Percentiles rank a stretch among this genome's conserved stretches.
phyloP scores from a whole-genome alignment of 208 protist genomes.

The Crithidia acanthocephali region DNA sequence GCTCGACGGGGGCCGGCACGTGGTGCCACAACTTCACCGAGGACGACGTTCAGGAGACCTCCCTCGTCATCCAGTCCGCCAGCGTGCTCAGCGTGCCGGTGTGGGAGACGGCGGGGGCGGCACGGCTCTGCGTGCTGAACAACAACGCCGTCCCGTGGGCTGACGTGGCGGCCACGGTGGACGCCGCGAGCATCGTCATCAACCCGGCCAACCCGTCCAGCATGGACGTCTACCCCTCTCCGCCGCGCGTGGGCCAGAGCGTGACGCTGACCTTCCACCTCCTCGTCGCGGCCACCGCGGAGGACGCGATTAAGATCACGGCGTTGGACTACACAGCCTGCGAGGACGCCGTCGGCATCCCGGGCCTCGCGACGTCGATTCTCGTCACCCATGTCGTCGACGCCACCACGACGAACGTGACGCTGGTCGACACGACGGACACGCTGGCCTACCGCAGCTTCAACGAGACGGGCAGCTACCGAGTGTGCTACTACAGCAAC shows the following conservation, averaged over 20 bases:
- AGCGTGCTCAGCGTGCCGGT: constrained; percentile 66
- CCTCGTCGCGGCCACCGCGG: constrained; percentile 37
- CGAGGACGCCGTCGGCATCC: constrained; percentile 41
- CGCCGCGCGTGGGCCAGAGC: constrained; percentile 86
- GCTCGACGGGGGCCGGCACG: constrained; percentile 39
- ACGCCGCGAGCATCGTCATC: constrained; percentile 41
- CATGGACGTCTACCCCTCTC: constrained; percentile 62
- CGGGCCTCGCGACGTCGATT: constrained; percentile 43
- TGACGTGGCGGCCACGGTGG: constrained; percentile 62
- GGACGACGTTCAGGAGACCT: constrained; percentile 55
- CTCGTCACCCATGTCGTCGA: constrained; percentile 50
- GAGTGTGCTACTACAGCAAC: constrained; percentile 87
- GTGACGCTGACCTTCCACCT: constrained; percentile 86
- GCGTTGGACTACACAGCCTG: constrained; percentile 43
- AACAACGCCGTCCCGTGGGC: constrained; percentile 46
- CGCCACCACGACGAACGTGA: constrained; percentile 43
- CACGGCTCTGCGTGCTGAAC: constrained; percentile 64
- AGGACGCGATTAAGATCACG: constrained; percentile 69
- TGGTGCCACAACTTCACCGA: constrained; percentile 91
- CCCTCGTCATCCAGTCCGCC: constrained; percentile 43
- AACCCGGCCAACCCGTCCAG: constrained; percentile 57
- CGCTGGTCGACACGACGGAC: constrained; percentile 72
- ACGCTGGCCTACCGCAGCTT: constrained; percentile 82
- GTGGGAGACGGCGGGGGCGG: constrained; percentile 61
- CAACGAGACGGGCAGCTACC: constrained; percentile 54